Evolutionary conservation across 371 early-diverging fungal species (phyloP), one percentile per base, ranked within the genome.

Genomic region (Parasitella parasitica): DNA sequence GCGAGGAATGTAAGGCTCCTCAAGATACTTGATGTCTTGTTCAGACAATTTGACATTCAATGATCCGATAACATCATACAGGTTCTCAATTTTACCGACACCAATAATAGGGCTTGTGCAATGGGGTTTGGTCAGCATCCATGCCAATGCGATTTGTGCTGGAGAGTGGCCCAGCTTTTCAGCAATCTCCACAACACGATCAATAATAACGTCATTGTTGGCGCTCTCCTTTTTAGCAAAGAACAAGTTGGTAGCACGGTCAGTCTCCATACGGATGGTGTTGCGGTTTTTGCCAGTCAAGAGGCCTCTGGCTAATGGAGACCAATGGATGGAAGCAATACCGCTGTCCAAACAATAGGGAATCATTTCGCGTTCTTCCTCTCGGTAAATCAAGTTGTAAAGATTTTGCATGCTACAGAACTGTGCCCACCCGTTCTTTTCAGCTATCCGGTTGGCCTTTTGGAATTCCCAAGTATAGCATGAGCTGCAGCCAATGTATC

Each of bases 281-380:
- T 55, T 37, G 22, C 68, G 54, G 6, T 53, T 57, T 24, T 59
- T 61, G 30, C 63, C 63, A 30, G 60, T 54, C 57, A 62, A 57
- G 4, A 66, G 20, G 15, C 62, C 66, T 61, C 61, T 57, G 4
- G 73, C 76, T 24, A 78, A 69, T 5, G 81, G 80, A 1, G 76
- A 73, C 67, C 73, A 81, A 35, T 71, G 73, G 28, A 74, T 72
- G 16, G 57, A 30, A 13, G 75, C 72, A 43, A 82, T 71, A 36
- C 75, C 75, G 15, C 57, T 37, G 61, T 70, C 73, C 15, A 30
- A 13, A 52, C 71, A 73, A 24, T 72, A 78, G 24, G 78, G 75
- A 49, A 70, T 55, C 78, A 83, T 79, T 26, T 83, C 84, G 16
- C 84, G 71, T 43, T 83, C 84, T 64, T 83, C 82, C 52, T 83